Evolutionary conservation across 139 green algal species (phyloP), one percentile per base, ranked within the genome.

Genomic region (Chlamydomonas incerta): DNA sequence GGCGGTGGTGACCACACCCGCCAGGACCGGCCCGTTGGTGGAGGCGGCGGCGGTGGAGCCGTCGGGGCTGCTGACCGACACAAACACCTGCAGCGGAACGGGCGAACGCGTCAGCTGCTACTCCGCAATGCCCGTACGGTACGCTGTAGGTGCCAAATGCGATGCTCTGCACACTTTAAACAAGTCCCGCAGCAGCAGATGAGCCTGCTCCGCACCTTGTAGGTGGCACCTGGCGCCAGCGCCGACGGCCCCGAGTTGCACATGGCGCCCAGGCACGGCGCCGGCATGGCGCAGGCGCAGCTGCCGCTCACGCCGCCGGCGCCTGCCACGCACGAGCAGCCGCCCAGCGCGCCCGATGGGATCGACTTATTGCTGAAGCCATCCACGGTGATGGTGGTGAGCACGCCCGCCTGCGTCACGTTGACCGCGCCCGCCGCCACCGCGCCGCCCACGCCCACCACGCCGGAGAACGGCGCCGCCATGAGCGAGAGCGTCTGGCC

Each of bases 131-230:
- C n/a, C n/a, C n/a, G n/a, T n/a, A n/a, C n/a, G n/a, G n/a, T n/a
- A n/a, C n/a, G n/a, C n/a, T n/a, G n/a, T n/a, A n/a, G n/a, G n/a
- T n/a, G n/a, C n/a, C n/a, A n/a, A n/a, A n/a, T n/a, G n/a, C n/a
- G n/a, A n/a, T n/a, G n/a, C n/a, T n/a, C n/a, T n/a, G n/a, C n/a
- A n/a, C n/a, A n/a, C n/a, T n/a, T n/a, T n/a, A n/a, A n/a, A n/a
- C n/a, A n/a, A n/a, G n/a, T n/a, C n/a, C n/a, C n/a, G n/a, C n/a
- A n/a, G n/a, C n/a, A n/a, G n/a, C n/a, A n/a, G n/a, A n/a, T n/a
- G n/a, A n/a, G n/a, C n/a, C n/a, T n/a, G n/a, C n/a, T n/a, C n/a
- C 69, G 3, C 35, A 92, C 90, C 90, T 83, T 85, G 87, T 93
- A 93, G 0, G 87, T 87, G 10, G 90, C 83, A 80, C 86, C 88